Evolutionary conservation across 306 rosid species (phyloP).

Genomic region (Phaseolus lunatus): DNA sequence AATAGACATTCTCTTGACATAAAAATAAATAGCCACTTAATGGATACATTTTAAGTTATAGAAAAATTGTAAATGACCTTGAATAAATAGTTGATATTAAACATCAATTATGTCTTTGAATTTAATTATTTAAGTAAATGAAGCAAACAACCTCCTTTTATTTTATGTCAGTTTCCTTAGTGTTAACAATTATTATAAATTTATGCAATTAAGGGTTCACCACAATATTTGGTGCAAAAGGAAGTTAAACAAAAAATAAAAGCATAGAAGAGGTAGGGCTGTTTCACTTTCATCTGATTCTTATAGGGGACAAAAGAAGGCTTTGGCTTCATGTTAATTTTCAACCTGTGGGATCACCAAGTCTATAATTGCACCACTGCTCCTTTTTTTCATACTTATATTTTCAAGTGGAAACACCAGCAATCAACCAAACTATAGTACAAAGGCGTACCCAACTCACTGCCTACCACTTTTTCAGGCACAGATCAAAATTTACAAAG

Average conservation of each 20-base stretch:
- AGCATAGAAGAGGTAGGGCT: background rate
- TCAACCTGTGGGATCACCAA: conserved; percentile 19
- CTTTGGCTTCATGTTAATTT: conserved; percentile 24
- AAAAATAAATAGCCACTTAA: background rate
- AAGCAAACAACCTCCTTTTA: background rate
- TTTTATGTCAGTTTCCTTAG: background rate
- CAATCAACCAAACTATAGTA: conserved; percentile 28
- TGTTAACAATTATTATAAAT: background rate
- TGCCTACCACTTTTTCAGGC: conserved; percentile 27
- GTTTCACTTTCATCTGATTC: conserved; percentile 30
- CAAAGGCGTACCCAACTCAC: conserved; percentile 30
- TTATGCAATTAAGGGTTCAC: background rate
- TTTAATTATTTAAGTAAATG: background rate
- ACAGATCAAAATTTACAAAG: background rate
- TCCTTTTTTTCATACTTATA: conserved; percentile 27
- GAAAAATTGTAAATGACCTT: background rate
- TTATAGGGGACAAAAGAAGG: background rate
- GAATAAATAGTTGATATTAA: background rate
- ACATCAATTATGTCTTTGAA: background rate
- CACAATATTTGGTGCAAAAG: background rate
- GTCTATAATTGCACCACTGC: conserved; percentile 29
- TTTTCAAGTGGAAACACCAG: conserved; percentile 13
- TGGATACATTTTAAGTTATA: background rate
- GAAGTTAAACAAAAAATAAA: background rate
- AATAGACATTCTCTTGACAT: too few species aligned